Percentiles rank a stretch among this genome's conserved stretches.
phyloP scores from a whole-genome alignment of 2,329 filamentous ascomycete species.

The Fusarium cicatricum region DNA sequence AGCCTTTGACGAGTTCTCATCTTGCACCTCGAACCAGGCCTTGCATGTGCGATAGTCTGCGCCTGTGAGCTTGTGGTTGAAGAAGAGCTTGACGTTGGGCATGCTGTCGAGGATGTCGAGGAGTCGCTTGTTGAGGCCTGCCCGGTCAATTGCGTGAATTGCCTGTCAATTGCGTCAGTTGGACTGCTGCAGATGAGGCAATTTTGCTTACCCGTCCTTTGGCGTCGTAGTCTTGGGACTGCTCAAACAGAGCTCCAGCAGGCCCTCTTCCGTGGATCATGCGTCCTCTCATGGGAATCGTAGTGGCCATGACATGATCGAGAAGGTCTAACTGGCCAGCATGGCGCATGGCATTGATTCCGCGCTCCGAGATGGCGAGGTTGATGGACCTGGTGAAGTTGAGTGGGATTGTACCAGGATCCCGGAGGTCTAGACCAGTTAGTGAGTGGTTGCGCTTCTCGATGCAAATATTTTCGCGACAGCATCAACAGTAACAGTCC shows the following conservation, averaged over 20 bases:
- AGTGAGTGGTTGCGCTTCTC: constrained; percentile 28
- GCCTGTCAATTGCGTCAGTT: constrained; percentile 58
- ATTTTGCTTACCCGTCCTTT: constrained; percentile 75
- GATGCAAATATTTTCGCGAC: neutral
- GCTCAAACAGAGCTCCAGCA: constrained; percentile 74
- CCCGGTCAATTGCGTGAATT: constrained; percentile 87
- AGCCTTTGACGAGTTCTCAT: constrained; percentile 46
- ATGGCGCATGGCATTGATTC: constrained; percentile 85
- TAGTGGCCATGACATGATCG: constrained; percentile 75
- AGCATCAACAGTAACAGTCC: too few species aligned
- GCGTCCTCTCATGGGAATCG: constrained; percentile 92
- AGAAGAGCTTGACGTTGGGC: constrained; percentile 90
- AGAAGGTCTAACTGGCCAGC: constrained; percentile 73
- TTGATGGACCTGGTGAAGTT: constrained; percentile 99
- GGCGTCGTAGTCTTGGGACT: constrained; percentile 90
- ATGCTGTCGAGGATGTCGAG: constrained; percentile 84
- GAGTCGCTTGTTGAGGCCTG: constrained; percentile 80
- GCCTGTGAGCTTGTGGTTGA: constrained; percentile 91
- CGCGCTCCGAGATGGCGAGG: constrained; percentile 89
- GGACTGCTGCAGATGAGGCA: constrained; percentile 22
- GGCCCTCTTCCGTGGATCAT: constrained; percentile 87
- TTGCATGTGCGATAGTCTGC: constrained; percentile 81
- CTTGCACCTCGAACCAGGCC: constrained; percentile 83
- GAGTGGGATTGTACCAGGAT: constrained; percentile 81
- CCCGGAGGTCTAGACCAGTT: constrained; percentile 75